phyloP scores from a whole-genome alignment of 2,329 filamentous ascomycete genomes.

The Alternaria brassicae region DNA sequence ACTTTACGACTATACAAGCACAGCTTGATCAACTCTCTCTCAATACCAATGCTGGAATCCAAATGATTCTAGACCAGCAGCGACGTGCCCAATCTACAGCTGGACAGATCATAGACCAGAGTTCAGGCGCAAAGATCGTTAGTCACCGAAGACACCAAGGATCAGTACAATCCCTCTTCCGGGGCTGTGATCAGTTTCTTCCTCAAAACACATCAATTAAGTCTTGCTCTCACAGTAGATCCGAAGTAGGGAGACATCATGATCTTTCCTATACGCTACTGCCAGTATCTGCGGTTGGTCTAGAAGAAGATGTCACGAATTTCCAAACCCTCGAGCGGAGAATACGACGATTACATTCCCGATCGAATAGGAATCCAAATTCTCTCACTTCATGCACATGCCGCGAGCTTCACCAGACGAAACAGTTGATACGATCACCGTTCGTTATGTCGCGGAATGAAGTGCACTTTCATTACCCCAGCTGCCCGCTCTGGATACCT shows the following conservation, averaged over 20 bases:
- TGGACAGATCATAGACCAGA: neutral
- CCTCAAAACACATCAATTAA: neutral
- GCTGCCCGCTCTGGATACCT: neutral
- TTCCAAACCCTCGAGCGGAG: neutral
- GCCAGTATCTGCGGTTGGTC: neutral
- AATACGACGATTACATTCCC: neutral
- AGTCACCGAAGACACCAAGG: neutral
- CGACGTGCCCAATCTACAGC: neutral
- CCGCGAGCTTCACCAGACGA: neutral
- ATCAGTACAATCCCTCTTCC: neutral
- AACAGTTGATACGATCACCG: neutral
- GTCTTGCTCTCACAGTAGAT: neutral
- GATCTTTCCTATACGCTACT: fast-evolving
- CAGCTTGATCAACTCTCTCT: neutral
- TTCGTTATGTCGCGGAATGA: neutral
- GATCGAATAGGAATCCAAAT: neutral
- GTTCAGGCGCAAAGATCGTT: neutral
- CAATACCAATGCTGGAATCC: neutral
- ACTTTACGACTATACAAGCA: neutral
- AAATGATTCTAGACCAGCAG: neutral
- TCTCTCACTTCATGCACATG: neutral
- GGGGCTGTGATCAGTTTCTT: neutral
- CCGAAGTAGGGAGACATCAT: neutral
- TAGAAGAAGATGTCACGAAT: neutral
- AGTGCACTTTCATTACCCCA: neutral